Percentiles rank a stretch among this genome's conserved stretches.
Evolutionary conservation across 2,329 filamentous ascomycete species (phyloP).

Genomic region (Ramularia endophylla): DNA sequence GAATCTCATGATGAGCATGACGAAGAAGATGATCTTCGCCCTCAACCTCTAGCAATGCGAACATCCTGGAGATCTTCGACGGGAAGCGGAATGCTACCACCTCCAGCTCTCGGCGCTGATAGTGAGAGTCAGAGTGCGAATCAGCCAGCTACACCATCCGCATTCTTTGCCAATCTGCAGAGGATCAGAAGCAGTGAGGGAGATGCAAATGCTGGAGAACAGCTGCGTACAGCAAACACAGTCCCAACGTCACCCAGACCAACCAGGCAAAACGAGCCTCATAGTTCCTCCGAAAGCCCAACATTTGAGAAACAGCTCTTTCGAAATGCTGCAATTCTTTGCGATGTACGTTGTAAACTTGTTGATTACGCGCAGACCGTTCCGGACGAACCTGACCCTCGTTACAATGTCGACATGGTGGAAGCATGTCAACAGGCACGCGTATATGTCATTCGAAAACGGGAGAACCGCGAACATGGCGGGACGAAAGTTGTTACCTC

Average conservation of each 20-base stretch:
- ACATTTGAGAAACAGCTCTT: constrained; percentile 38
- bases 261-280: constrained; percentile 2
- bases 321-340: constrained; percentile 40
- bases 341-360: constrained; percentile 36
- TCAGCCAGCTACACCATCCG: constrained; percentile 14
- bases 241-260: neutral
- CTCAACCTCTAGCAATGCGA: neutral
- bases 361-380: constrained; percentile 39
- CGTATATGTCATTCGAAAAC: constrained; percentile 40
- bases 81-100: constrained; percentile 12
- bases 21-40: constrained; percentile 1
- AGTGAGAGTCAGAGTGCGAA: constrained; percentile 1
- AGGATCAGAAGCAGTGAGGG: constrained; percentile 8
- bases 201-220: neutral
- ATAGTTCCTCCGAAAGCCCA: constrained; percentile 5
- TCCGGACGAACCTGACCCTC: constrained; percentile 29
- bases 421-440: constrained; percentile 34
- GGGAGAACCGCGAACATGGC: constrained; percentile 32
- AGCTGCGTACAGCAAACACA: constrained; percentile 9
- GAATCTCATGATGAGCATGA: constrained; percentile 6
- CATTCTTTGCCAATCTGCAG: constrained; percentile 10
- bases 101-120: constrained; percentile 13
- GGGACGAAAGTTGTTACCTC: constrained; percentile 37
- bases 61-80: constrained; percentile 8
- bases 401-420: constrained; percentile 37